Evolutionary conservation across 2,329 filamentous ascomycete species (phyloP).

Genomic region (Aspergillus vadensis): DNA sequence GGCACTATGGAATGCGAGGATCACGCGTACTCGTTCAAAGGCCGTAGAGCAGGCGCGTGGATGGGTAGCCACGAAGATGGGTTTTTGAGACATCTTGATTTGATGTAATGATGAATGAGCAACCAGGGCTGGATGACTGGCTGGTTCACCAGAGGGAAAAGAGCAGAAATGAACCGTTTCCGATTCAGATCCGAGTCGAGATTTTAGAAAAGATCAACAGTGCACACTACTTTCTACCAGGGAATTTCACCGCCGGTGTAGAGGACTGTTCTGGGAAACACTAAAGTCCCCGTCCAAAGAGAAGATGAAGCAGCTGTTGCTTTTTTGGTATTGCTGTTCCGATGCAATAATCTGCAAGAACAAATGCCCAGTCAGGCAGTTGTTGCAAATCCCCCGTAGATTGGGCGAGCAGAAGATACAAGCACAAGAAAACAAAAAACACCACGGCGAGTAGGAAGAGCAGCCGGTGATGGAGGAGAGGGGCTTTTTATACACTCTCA

Average conservation of each 20-base stretch:
- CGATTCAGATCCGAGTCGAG: neutral
- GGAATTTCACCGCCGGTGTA: conserved; percentile 26
- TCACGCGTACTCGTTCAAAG: conserved; percentile 77
- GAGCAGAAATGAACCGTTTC: conserved; percentile 2
- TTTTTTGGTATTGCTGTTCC: neutral
- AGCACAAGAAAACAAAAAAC: neutral
- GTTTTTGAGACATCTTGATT: conserved; percentile 67
- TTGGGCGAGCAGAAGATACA: neutral
- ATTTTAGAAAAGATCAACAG: conserved; percentile 1
- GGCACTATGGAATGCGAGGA: neutral
- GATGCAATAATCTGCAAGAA: neutral
- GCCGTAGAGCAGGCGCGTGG: conserved; percentile 94
- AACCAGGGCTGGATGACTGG: neutral
- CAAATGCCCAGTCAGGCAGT: neutral
- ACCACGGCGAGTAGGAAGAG: neutral
- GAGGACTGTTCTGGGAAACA: conserved; percentile 15
- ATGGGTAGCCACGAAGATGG: conserved; percentile 91
- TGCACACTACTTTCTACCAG: conserved; percentile 22
- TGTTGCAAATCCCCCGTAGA: neutral
- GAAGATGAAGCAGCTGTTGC: neutral
- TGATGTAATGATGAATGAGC: neutral
- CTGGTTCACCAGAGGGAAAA: neutral
- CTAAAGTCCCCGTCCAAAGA: neutral
- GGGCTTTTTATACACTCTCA: neutral
- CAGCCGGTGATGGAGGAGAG: neutral